Conservation (phyloP, 108 stramenopile genomes). For the Asterionellopsis glacialis region DNA sequence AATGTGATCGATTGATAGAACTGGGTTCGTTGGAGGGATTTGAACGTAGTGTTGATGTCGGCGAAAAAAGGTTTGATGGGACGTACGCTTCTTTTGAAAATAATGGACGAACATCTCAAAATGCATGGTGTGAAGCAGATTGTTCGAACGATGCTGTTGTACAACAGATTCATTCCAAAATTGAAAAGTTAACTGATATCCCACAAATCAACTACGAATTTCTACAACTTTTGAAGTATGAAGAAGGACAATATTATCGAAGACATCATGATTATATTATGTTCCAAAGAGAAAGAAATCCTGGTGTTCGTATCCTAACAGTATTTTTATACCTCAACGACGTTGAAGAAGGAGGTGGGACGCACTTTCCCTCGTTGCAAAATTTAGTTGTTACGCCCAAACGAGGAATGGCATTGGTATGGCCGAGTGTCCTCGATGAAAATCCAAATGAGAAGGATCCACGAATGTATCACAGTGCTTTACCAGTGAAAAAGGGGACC, state of each 20-base stretch:
- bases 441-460: slow-evolving; percentile 46
- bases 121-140: slow-evolving; percentile 15
- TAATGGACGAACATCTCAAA: slow-evolving; percentile 7
- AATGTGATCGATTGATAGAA: slow-evolving; percentile 64
- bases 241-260: slow-evolving; percentile 45
- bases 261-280: slow-evolving; percentile 57
- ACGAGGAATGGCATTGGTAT: slow-evolving; percentile 48
- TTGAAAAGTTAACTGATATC: slow-evolving; percentile 34
- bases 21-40: slow-evolving; percentile 58
- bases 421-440: slow-evolving; percentile 71
- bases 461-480: slow-evolving; percentile 76
- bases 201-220: slow-evolving; percentile 49
- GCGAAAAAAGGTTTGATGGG: slow-evolving; percentile 38
- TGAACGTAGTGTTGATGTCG: slow-evolving; percentile 56
- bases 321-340: slow-evolving; percentile 87
- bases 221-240: slow-evolving; percentile 60
- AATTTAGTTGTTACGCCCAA: slow-evolving; percentile 50
- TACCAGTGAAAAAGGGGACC: slow-evolving; percentile 67
- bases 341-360: slow-evolving; percentile 83
- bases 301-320: slow-evolving; percentile 81
- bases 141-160: slow-evolving; percentile 52
- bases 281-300: slow-evolving; percentile 25
- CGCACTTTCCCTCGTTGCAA: slow-evolving; percentile 61
- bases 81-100: slow-evolving; percentile 25
- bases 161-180: slow-evolving; percentile 25